Base-by-base conservation (phyloP, 2,329 filamentous ascomycete species). In the Daldinia sp. region DNA sequence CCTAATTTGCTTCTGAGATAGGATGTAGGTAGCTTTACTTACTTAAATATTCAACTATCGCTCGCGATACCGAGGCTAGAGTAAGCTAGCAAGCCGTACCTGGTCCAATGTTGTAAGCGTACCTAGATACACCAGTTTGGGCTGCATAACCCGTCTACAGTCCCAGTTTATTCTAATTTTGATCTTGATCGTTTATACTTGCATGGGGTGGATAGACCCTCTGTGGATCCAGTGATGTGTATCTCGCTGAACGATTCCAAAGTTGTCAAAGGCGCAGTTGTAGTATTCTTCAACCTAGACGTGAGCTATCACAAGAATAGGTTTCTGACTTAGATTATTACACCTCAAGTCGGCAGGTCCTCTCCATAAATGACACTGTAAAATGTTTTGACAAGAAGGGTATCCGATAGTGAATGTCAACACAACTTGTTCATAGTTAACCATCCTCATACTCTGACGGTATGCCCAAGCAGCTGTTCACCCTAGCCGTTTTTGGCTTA, bases 81-180 rank as follows among this genome's bases (percentile, higher is more conserved):
- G n/a, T 18, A 30, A 30, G 48, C 30, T 35, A 53, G 26, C 10
- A 23, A 53, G n/a, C 15, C 28, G n/a, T 33, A 35, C 48, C 26
- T 53, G 15, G 30, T 35, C 48, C 48, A 53, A 53, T 35, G 28
- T 33, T 35, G n/a, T 18, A 13, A 23, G 13, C 6, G 48, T 30
- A 35, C 30, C 7, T 2, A 53, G 48, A 53, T 35, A 35, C 48
- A 35, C 4, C 48, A 13, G 15, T 33, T 53, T 35, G 18, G 44
- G 48, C 35, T 53, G 28, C n/a, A 53, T 35, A 5, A 13, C 30
- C 28, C 48, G 48, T 53, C 28, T 53, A 53, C 28, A 53, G 48
- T 53, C 18, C 48, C 48, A 53, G 20, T 35, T n/a, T 53, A 53
- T 35, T 35, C 48, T 53, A 33, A 35, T 53, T 53, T 35, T 35